Base-by-base conservation (phyloP, 345 rosid genomes). In the Dipteronia sinensis region DNA sequence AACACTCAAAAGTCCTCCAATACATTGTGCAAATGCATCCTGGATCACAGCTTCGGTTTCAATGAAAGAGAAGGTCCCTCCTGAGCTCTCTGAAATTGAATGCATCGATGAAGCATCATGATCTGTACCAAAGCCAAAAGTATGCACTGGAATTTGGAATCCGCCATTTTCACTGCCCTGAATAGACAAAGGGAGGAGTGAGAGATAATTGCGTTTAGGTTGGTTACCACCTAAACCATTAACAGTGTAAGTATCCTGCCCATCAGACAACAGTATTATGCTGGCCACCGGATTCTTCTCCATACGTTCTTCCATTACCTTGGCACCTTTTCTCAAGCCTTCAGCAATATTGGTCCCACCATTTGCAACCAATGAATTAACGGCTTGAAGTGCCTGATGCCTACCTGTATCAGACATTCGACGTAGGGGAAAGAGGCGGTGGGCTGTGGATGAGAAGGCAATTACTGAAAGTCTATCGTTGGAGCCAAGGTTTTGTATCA, bases 281-380 rank as follows among this genome's bases (percentile, higher is more conserved):
- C 94, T 94, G 38, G 95, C 90, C 66, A 94, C 98, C 0, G 98
- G 91, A 79, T 97, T 97, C 79, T 89, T 87, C 72, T 90, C 90
- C 82, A 86, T 89, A 63, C 99, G 78, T 12, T 97, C 98, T 79
- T 91, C 92, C 92, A 96, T 88, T 64, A 94, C 90, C 83, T 94
- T 96, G 5, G 89, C 97, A 80, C 99, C 94, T 87, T 94, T 97
- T 74, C 88, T 89, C 19, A 97, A 91, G 67, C 98, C 98, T 82
- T 97, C 98, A 19, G 95, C 99, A 17, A 97, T 94, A 77, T 97
- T 97, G 5, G 98, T 97, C 67, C 99, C 99, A 22, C 99, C 98
- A 76, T 84, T 90, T 11, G 99, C 98, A 64, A 97, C 90, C 86
- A 97, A 79, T 34, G 98, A 91, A 83, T 91, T 94, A 23, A 94